Conservation (phyloP, 2,329 filamentous ascomycete species). For the Xylaria hypoxylon region DNA sequence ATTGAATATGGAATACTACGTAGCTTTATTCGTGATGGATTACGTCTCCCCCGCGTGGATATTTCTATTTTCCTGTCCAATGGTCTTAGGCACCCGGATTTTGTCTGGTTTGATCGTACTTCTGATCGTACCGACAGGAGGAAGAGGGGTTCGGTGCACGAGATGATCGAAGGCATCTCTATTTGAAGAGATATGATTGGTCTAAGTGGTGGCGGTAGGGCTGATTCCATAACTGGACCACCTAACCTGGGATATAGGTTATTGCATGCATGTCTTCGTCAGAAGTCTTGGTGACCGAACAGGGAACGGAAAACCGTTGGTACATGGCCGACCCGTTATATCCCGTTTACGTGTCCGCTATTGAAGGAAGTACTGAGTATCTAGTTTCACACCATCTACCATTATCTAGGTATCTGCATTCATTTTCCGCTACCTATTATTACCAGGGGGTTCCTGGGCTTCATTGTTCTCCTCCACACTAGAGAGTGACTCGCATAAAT, state of each 20-base stretch:
- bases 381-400: neutral
- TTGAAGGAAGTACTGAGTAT: constrained; percentile 6
- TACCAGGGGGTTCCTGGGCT: neutral
- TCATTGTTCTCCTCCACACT: constrained; percentile 5
- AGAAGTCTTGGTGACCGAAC: constrained; percentile 19
- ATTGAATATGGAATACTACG: constrained; percentile 5
- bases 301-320: constrained; percentile 6
- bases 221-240: constrained; percentile 16
- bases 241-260: constrained; percentile 5
- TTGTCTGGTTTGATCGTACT: constrained; percentile 22
- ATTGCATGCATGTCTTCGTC: constrained; percentile 25
- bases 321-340: no score
- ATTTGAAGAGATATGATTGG: constrained; percentile 27
- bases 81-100: constrained; percentile 47
- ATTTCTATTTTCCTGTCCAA: constrained; percentile 8
- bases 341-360: constrained; percentile 13
- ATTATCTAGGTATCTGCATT: constrained; percentile 7
- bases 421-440: neutral
- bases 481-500: constrained; percentile 18
- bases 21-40: constrained; percentile 32
- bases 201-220: constrained; percentile 23
- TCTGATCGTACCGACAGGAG: constrained; percentile 22
- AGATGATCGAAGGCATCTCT: constrained; percentile 29
- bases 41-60: constrained; percentile 27
- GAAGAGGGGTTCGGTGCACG: constrained; percentile 19